Base-by-base conservation (phyloP, 2,329 filamentous ascomycete genomes). In the Trichoderma guizhouense region DNA sequence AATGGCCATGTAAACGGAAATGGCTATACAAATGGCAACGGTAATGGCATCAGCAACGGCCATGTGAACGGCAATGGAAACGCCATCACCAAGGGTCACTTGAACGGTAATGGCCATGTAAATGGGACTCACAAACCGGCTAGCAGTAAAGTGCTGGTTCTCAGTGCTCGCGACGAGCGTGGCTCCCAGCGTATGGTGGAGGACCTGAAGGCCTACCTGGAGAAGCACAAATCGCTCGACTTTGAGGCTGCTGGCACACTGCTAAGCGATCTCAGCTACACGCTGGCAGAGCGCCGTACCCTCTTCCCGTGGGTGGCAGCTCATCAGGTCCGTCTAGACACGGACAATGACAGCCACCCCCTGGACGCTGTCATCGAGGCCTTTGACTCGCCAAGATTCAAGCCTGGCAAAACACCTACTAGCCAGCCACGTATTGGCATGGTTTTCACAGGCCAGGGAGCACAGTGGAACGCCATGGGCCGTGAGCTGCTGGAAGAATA, bases 381-480 rank as follows among this genome's bases (percentile, higher is more conserved):
- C 1, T 28, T 58, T n/a, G 55, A 32, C 2, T 58, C 55, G n/a
- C 55, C 55, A 9, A n/a, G 30, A 11, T 58, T 58, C 55, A 58
- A 58, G 28, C 55, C 43, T 47, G 14, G 21, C 15, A 15, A 6
- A 21, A 66, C 24, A 32, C 63, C 14, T 30, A 32, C 47, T n/a
- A 28, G 47, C 28, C 62, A 7, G 24, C 51, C 64, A 11, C 28
- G 51, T 11, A 53, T 67, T 3, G 64, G 64, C 15, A 60, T 60
- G 32, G 69, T 71, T 2, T 71, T 71, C 14, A 66, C 61, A 1
- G 69, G 69, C 11, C 69, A 71, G 12, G 69, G 69, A 3, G 69
- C 69, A 14, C 69, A 71, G 26, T 71, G 60, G 69, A 30, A 51
- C 18, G 36, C 34, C 3, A 71, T 71, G 69, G 69, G 69, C 0